phyloP scores from a whole-genome alignment of 176 grass and related monocot genomes.

The Bolboschoenus planiculmis region DNA sequence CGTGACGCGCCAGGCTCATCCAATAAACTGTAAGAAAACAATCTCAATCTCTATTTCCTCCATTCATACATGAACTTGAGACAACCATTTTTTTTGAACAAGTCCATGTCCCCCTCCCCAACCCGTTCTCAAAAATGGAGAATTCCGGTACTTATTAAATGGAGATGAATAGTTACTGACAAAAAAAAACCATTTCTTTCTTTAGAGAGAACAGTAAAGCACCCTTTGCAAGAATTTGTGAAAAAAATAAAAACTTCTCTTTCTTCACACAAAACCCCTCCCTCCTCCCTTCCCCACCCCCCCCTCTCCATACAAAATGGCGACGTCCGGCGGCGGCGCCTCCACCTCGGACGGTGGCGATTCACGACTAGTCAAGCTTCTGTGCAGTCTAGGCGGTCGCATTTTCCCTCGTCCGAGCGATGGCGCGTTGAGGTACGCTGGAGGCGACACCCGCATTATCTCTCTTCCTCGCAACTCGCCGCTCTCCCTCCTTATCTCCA shows the following conservation, averaged over 20 bases:
- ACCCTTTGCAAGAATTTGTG: too few species aligned
- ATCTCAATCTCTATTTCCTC: neutral
- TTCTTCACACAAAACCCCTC: slow-evolving; percentile 21
- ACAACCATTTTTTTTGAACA: neutral
- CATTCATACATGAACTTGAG: neutral
- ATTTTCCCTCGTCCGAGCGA: slow-evolving; percentile 88
- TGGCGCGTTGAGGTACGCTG: slow-evolving; percentile 77
- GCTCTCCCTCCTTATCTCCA: slow-evolving; percentile 37
- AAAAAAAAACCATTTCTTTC: neutral
- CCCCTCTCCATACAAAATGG: slow-evolving; percentile 13
- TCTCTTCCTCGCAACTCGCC: slow-evolving; percentile 47
- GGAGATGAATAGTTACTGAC: neutral
- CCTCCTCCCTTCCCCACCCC: neutral
- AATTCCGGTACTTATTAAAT: neutral
- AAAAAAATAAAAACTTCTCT: neutral
- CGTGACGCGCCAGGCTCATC: slow-evolving; percentile 11
- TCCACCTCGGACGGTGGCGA: slow-evolving; percentile 19
- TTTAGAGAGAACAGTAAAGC: neutral
- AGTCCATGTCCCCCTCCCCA: too few species aligned
- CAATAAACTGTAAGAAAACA: neutral
- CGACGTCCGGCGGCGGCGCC: slow-evolving; percentile 33
- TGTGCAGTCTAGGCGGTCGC: slow-evolving; percentile 74
- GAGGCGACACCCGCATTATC: slow-evolving; percentile 92
- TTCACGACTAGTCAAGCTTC: slow-evolving; percentile 47
- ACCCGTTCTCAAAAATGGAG: too few species aligned